phyloP scores from a whole-genome alignment of 1,139 yeast genomes.

The Suhomyces coccinellae region DNA sequence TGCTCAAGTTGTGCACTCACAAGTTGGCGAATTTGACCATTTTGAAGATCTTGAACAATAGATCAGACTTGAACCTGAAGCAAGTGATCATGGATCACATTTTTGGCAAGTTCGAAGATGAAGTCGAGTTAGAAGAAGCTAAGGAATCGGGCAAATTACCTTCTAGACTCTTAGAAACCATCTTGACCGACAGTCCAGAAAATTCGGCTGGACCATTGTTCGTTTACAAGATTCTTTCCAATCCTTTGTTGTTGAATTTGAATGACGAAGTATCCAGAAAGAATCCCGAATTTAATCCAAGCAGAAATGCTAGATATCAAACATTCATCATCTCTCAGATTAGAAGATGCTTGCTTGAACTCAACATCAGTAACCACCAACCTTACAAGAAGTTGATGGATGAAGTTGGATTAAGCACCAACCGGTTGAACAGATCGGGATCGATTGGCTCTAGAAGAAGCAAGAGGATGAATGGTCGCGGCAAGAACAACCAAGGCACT shows the following conservation, averaged over 20 bases:
- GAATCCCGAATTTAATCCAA: slow-evolving; percentile 11
- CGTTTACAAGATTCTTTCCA: slow-evolving; percentile 72
- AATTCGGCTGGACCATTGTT: slow-evolving; percentile 81
- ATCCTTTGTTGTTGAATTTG: slow-evolving; percentile 50
- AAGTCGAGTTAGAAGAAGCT: slow-evolving; percentile 20
- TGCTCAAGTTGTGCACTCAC: slow-evolving; percentile 72
- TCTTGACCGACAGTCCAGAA: slow-evolving; percentile 53
- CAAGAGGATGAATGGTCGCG: slow-evolving; percentile 22
- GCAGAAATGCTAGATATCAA: slow-evolving; percentile 46
- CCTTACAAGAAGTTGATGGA: slow-evolving; percentile 87
- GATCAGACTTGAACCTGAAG: slow-evolving; percentile 65
- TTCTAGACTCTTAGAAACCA: slow-evolving; percentile 35
- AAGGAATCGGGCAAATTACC: slow-evolving; percentile 21
- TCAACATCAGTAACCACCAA: slow-evolving; percentile 58
- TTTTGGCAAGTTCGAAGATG: slow-evolving; percentile 52
- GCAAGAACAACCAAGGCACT: slow-evolving; percentile 11
- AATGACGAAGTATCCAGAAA: slow-evolving; percentile 28
- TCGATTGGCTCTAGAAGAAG: slow-evolving; percentile 24
- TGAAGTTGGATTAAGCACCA: slow-evolving; percentile 74
- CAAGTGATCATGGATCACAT: slow-evolving; percentile 61
- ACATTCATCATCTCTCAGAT: slow-evolving; percentile 60
- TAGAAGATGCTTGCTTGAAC: slow-evolving; percentile 57
- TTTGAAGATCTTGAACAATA: slow-evolving; percentile 71
- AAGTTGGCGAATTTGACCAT: slow-evolving; percentile 85
- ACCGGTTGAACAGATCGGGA: slow-evolving; percentile 34